phyloP scores from a whole-genome alignment of 768 basidiomycete species.

The Phaeolepiota aurea region DNA sequence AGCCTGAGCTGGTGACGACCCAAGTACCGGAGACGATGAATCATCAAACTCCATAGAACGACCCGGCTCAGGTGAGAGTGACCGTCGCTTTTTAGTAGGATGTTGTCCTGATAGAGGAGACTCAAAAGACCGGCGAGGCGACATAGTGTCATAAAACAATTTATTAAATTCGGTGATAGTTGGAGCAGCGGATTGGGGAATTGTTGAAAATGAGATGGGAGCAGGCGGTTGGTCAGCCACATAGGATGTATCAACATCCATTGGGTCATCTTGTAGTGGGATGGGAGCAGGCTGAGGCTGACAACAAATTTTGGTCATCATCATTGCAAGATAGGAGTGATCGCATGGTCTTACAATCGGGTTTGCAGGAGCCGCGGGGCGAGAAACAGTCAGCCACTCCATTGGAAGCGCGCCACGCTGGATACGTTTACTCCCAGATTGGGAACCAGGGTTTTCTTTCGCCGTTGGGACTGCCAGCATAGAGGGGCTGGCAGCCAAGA shows the following conservation, averaged over 20 bases:
- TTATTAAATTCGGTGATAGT: slow-evolving; percentile 46
- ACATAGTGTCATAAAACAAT: slow-evolving; percentile 52
- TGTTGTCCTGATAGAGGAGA: slow-evolving; percentile 32
- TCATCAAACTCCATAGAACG: slow-evolving; percentile 26
- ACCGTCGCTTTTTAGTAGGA: slow-evolving; percentile 48
- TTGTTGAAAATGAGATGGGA: slow-evolving; percentile 22
- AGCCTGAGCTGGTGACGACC: slow-evolving; percentile 41
- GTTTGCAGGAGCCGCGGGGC: slow-evolving; percentile 14
- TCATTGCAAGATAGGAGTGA: background rate
- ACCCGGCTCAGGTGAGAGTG: slow-evolving; percentile 44
- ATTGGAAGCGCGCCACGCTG: slow-evolving; percentile 58
- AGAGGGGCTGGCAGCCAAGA: slow-evolving; percentile 22
- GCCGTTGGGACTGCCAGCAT: slow-evolving; percentile 19
- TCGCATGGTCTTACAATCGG: slow-evolving; percentile 16
- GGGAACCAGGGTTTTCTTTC: slow-evolving; percentile 22
- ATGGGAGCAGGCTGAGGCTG: slow-evolving; percentile 31
- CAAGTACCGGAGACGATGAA: slow-evolving; percentile 41
- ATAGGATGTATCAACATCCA: slow-evolving; percentile 71
- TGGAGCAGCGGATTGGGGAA: slow-evolving; percentile 42
- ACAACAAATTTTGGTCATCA: slow-evolving; percentile 10
- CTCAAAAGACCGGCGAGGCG: slow-evolving; percentile 39
- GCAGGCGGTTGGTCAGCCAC: slow-evolving; percentile 20
- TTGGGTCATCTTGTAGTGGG: slow-evolving; percentile 54
- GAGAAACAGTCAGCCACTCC: slow-evolving; percentile 43
- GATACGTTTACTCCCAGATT: slow-evolving; percentile 39